phyloP scores from a whole-genome alignment of 176 grass and related monocot genomes.

The Hordeum marinum region DNA sequence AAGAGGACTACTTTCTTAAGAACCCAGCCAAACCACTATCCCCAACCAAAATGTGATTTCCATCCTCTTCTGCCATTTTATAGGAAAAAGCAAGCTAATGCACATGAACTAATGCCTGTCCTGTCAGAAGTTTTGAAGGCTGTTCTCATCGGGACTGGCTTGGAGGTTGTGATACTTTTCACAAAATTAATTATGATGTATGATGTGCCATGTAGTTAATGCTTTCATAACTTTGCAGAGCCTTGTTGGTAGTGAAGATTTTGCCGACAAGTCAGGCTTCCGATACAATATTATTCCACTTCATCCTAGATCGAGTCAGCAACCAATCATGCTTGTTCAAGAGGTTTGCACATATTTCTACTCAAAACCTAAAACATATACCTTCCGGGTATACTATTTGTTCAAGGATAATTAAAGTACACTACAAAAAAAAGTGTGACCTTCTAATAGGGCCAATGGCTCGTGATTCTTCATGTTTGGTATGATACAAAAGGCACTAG shows the following conservation, averaged over 20 bases:
- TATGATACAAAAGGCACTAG: not conserved
- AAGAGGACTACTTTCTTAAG: constrained; percentile 4
- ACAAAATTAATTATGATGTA: constrained; percentile 12
- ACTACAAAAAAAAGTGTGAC: not conserved
- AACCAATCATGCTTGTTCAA: constrained; percentile 81
- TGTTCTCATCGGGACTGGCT: constrained; percentile 48
- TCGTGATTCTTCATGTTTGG: not conserved
- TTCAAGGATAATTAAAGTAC: not conserved
- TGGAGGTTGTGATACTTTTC: constrained; percentile 45
- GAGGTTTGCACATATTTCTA: constrained; percentile 56
- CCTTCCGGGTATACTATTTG: not conserved
- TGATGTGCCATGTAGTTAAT: constrained; percentile 12
- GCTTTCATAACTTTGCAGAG: constrained; percentile 42
- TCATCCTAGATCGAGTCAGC: constrained; percentile 52
- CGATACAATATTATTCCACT: constrained; percentile 91
- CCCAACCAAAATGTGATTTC: not conserved
- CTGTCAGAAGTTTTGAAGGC: constrained; percentile 69
- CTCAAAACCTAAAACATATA: constrained; percentile 10
- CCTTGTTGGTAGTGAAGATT: constrained; percentile 42
- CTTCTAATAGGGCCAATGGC: not conserved
- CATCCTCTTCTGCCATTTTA: constrained; percentile 20
- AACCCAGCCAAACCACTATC: not conserved
- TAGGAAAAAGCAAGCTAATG: constrained; percentile 63
- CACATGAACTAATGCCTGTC: constrained; percentile 44
- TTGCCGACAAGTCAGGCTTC: constrained; percentile 55